Evolutionary conservation across 2,329 filamentous ascomycete genomes (phyloP), one percentile per base, ranked within the genome.

Genomic region (Ceratocystis colombiana): DNA sequence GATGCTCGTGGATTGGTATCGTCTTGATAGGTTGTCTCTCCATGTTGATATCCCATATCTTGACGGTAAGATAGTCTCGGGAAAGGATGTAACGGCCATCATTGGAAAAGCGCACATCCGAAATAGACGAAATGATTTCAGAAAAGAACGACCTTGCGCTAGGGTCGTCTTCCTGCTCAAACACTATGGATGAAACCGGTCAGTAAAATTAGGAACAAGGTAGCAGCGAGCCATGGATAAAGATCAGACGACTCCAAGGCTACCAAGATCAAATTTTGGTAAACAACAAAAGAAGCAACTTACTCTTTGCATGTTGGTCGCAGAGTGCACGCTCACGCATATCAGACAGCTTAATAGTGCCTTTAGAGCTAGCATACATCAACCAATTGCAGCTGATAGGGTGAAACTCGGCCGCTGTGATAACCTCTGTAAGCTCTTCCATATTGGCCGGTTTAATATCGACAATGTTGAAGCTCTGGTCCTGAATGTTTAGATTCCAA

Each of bases 1-100:
- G 84, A 74, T 99, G 94, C 75, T 99, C 94, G 76, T 99, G 94
- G 71, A 99, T 97, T 1, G 94, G 94, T 73, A 99, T 99, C 12
- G 93, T 97, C 83, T 99, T 99, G 73, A 99, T 84, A 0, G 94
- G 94, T 73, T 96, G 90, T 69, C 90, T 86, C 78, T 99, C 94
- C 94, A 97, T 99, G 77, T 96, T 96, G 71, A 99, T 92, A 75
- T 99, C 94, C 94, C 94, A 99, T 72, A 99, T 97, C 81, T 99
- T 99, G 75, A 99, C 94, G 0, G 94, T 99, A 68, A 99, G 81
- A 76, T 99, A 99, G 78, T 99, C 94, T 73, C 94, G 88, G 20
- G 94, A 99, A 66, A 99, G 84, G 70, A 99, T 97, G 78, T 97
- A 97, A 71, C 93, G 86, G 70, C 94, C 94, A 73, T 99, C 94